Evolutionary conservation across 768 basidiomycete species (phyloP), one percentile per base, ranked within the genome.

Genomic region (Hortiboletus campestris): DNA sequence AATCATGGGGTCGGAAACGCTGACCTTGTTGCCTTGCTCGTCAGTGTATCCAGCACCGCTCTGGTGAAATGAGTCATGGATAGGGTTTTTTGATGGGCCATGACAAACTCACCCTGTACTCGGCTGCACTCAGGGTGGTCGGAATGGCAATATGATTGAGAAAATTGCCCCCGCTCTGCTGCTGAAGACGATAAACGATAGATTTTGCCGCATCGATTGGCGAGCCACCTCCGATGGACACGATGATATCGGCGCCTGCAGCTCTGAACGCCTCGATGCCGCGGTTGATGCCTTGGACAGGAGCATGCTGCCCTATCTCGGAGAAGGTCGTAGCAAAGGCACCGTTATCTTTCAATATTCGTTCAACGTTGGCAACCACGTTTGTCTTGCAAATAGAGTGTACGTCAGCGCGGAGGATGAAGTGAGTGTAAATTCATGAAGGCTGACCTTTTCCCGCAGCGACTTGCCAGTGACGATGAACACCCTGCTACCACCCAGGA

Each of bases 121-220:
- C 89, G 10, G 88, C 88, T 1, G 88, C 88, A 61, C 87, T 89
- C 35, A 92, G 74, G 6, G 89, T 91, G 8, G 90, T 93, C 0
- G 91, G 91, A 54, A 92, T 85, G 16, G 90, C 86, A 48, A 93
- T 88, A 61, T 91, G 89, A 19, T 71, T 77, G 46, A 82, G 69
- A 46, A 78, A 83, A 6, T 72, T 71, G 1, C 80, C 82, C 2
- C 81, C 83, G 3, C 61, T 69, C 56, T 84, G 81, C 56, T 84
- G 71, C 60, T 87, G 83, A 32, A 84, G 72, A 48, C 81, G 78
- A 67, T 84, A 85, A 9, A 86, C 66, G 29, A 91, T 86, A 0
- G 84, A 84, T 66, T 93, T 92, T 20, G 86, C 74, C 2, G 86
- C 88, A 67, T 91, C 91, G 55, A 91, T 76, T 13, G 89, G 88